These are phyloP conservation scores for Leccinellum albellum DNA, from an alignment of 768 basidiomycete genomes.

Conservation along the genomic window DNA sequence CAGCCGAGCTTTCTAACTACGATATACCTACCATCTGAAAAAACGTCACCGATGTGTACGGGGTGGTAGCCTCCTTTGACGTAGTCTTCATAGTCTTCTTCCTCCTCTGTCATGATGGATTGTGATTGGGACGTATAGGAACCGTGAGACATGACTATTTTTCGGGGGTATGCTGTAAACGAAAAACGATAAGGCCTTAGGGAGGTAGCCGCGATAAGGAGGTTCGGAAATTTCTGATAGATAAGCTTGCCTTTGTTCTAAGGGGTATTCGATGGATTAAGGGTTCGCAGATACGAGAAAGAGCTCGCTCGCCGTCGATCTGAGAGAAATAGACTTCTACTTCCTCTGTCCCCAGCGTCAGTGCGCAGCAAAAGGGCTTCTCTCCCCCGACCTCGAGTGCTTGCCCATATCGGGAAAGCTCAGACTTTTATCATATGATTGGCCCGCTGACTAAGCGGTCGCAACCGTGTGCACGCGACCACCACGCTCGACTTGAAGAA, in stretches of 20 bases:
- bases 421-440: constrained; percentile 27
- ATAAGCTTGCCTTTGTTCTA: constrained; percentile 30
- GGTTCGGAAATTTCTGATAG: constrained; percentile 23
- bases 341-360: constrained; percentile 6
- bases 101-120: constrained; percentile 86
- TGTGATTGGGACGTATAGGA: constrained; percentile 69
- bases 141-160: constrained; percentile 60
- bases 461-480: constrained; percentile 15
- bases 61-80: constrained; percentile 83
- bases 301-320: background rate
- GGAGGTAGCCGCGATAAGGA: constrained; percentile 29
- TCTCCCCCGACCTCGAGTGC: background rate
- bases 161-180: constrained; percentile 34
- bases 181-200: constrained; percentile 30
- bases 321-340: background rate
- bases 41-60: constrained; percentile 91
- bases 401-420: constrained; percentile 17
- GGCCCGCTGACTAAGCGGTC: constrained; percentile 26
- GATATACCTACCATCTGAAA: constrained; percentile 81
- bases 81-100: constrained; percentile 92
- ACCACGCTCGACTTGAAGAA: background rate
- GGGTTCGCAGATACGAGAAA: background rate
- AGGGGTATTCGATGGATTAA: constrained; percentile 21
- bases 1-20: constrained; percentile 95
- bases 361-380: constrained; percentile 8